Conservation (phyloP, 352 stramenopile species). For the Phytophthora fragariaefolia region DNA sequence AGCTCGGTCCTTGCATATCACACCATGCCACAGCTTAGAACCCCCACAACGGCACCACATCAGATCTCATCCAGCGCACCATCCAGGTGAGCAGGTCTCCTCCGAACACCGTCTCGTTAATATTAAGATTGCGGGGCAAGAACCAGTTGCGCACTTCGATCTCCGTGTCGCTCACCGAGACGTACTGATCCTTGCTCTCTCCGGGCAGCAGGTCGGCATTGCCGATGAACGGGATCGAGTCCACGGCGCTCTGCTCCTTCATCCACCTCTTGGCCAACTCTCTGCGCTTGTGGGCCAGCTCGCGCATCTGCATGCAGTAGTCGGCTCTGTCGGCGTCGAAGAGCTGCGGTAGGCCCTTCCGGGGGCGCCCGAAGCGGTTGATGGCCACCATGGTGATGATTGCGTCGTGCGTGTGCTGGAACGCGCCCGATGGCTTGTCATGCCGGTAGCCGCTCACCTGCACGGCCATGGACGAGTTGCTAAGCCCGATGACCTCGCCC, state of each 20-base stretch:
- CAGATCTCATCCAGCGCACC: conserved; percentile 30
- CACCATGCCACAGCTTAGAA: conserved; percentile 7
- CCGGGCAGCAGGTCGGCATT: conserved; percentile 39
- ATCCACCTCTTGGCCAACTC: conserved; percentile 51
- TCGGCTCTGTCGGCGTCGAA: conserved; percentile 48
- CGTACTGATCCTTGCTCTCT: conserved; percentile 49
- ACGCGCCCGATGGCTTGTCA: conserved; percentile 43
- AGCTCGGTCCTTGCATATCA: conserved; percentile 60
- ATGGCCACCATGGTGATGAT: conserved; percentile 75
- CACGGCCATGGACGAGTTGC: conserved; percentile 60
- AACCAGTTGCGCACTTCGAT: conserved; percentile 80
- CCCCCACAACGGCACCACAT: not conserved
- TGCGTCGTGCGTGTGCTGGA: conserved; percentile 63
- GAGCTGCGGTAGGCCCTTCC: conserved; percentile 49
- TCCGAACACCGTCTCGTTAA: conserved; percentile 75
- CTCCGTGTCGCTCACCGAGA: conserved; percentile 61
- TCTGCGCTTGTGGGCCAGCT: conserved; percentile 44
- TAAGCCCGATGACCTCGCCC: conserved; percentile 55
- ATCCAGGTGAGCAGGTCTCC: conserved; percentile 70
- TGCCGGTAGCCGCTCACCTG: conserved; percentile 60
- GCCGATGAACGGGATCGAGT: conserved; percentile 46
- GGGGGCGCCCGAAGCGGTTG: conserved; percentile 51
- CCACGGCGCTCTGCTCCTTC: conserved; percentile 53
- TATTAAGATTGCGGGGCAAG: conserved; percentile 72
- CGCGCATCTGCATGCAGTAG: conserved; percentile 53